These are phyloP conservation scores for Paramarasmius palmivorus DNA, from an alignment of 1,284 basidiomycete species.

Conservation along the genomic window DNA sequence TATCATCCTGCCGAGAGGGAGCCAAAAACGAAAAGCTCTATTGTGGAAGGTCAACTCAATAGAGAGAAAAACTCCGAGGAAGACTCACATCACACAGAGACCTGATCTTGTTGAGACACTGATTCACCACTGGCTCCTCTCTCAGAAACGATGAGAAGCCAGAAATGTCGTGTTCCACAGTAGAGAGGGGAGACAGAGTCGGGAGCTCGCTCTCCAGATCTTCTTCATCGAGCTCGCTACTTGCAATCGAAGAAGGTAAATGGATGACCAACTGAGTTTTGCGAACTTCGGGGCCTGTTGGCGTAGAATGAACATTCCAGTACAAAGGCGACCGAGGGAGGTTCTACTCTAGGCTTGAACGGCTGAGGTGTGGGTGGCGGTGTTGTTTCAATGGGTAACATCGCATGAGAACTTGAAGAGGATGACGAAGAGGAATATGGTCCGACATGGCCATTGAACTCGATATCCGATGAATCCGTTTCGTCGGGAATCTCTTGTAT, in stretches of 20 bases:
- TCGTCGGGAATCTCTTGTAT: slow-evolving; percentile 2
- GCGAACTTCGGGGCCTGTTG: too few relatives aligned
- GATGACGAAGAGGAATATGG: background rate
- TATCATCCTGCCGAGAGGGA: background rate
- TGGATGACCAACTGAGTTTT: too few relatives aligned
- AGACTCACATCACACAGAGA: background rate
- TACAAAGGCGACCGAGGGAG: too few relatives aligned
- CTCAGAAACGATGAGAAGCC: background rate
- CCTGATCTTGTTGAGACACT: background rate
- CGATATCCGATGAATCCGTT: background rate
- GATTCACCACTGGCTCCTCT: background rate
- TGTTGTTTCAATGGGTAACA: too few relatives aligned
- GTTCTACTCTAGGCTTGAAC: too few relatives aligned
- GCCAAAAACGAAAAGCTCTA: slow-evolving; percentile 2
- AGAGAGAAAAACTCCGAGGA: background rate
- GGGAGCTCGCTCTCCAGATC: background rate
- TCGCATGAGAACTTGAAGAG: background rate
- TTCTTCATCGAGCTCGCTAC: background rate
- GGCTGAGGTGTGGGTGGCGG: too few relatives aligned
- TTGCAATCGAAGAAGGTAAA: too few relatives aligned
- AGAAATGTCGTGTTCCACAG: background rate
- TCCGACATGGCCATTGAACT: background rate
- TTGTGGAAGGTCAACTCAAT: too few relatives aligned
- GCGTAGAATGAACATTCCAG: too few relatives aligned
- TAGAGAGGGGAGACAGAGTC: background rate